Conservation (phyloP, 305 asterid species). For the Rubia tinctorum region DNA sequence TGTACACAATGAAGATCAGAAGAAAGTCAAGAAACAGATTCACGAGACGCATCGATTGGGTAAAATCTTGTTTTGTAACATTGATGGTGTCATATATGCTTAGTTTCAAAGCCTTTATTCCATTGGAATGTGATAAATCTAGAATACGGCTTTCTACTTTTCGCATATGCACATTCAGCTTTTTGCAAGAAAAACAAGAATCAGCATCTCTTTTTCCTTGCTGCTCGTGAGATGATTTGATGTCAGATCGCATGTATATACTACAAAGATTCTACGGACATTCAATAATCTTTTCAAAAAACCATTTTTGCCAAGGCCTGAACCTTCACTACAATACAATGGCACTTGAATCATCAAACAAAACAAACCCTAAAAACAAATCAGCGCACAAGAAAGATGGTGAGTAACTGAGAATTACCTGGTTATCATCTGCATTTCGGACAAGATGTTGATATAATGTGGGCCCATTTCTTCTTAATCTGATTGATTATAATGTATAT, state of each 20-base stretch:
- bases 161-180: conserved; percentile 6
- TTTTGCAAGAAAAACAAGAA: neutral
- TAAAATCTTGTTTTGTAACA: conserved; percentile 27
- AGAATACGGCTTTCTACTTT: neutral
- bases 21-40: neutral
- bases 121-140: conserved; percentile 24
- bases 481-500: neutral
- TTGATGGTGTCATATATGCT: conserved; percentile 29
- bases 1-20: neutral
- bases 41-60: conserved; percentile 2
- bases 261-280: neutral
- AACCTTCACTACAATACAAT: neutral
- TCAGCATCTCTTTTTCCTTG: conserved; percentile 9
- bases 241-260: conserved; percentile 25
- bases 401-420: conserved; percentile 24
- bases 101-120: conserved; percentile 18
- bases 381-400: too few relatives aligned
- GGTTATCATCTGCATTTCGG: conserved; percentile 11
- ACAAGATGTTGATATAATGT: neutral
- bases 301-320: conserved; percentile 14
- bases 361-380: neutral
- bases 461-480: conserved; percentile 2
- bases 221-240: conserved; percentile 30
- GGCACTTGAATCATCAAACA: too few relatives aligned
- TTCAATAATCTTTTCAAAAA: neutral